These are phyloP conservation scores for Alternaria angustiovoidea DNA, from an alignment of 2,329 filamentous ascomycete species.

Conservation along the genomic window DNA sequence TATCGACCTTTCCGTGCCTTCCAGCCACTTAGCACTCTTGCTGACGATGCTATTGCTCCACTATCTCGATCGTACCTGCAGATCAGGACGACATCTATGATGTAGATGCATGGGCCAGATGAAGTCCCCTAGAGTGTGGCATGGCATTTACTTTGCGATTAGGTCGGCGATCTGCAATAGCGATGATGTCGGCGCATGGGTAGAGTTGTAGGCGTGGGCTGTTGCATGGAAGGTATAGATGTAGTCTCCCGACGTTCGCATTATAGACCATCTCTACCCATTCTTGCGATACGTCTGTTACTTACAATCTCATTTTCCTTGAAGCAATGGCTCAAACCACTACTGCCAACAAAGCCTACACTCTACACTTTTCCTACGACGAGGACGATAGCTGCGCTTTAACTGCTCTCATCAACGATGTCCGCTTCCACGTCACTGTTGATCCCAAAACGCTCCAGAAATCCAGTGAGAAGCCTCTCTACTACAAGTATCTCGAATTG, in stretches of 20 bases:
- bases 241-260: neutral
- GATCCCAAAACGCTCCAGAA: slow-evolving; percentile 20
- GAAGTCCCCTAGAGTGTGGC: slow-evolving; percentile 13
- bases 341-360: slow-evolving; percentile 15
- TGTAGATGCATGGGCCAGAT: slow-evolving; percentile 15
- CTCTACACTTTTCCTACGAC: slow-evolving; percentile 26
- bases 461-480: slow-evolving; percentile 22
- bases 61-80: slow-evolving; percentile 21
- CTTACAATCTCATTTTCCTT: neutral
- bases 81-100: slow-evolving; percentile 21
- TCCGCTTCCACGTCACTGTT: slow-evolving; percentile 27
- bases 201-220: neutral
- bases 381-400: slow-evolving; percentile 24
- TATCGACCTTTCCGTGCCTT: neutral
- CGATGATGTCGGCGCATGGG: slow-evolving; percentile 14
- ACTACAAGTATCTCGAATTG: slow-evolving; percentile 30
- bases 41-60: neutral
- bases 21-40: slow-evolving; percentile 2
- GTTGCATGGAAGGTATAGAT: slow-evolving; percentile 4
- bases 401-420: slow-evolving; percentile 28
- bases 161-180: slow-evolving; percentile 3
- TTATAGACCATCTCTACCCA: neutral
- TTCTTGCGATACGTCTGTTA: neutral
- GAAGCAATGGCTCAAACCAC: slow-evolving; percentile 17
- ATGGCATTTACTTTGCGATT: slow-evolving; percentile 8